Conservation (phyloP, 2,329 filamentous ascomycete genomes). For the Diaporthe eres region DNA sequence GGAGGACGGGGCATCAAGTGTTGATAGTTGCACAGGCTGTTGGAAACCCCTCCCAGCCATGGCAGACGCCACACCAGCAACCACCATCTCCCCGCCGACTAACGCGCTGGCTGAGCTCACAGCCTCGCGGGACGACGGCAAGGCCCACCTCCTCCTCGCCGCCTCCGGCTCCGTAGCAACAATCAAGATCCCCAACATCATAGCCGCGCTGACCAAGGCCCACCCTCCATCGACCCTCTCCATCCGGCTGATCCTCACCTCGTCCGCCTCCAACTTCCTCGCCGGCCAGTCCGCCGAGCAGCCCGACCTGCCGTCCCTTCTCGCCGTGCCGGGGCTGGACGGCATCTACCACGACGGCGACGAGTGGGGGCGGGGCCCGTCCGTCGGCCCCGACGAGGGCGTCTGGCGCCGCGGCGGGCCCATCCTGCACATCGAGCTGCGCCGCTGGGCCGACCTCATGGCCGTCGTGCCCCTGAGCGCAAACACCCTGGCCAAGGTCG, state of each 20-base stretch:
- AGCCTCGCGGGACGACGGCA: slow-evolving; percentile 36
- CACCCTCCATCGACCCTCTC: slow-evolving; percentile 69
- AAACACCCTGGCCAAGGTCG: slow-evolving; percentile 89
- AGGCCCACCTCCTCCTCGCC: slow-evolving; percentile 41
- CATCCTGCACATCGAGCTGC: slow-evolving; percentile 92
- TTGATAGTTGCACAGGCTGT: not conserved
- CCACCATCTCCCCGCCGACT: not conserved
- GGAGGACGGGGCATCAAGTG: not conserved
- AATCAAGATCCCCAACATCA: slow-evolving; percentile 83
- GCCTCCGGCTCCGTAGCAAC: slow-evolving; percentile 77
- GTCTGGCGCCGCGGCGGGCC: slow-evolving; percentile 84
- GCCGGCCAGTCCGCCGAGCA: slow-evolving; percentile 83
- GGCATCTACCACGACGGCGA: slow-evolving; percentile 86
- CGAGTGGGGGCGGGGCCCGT: slow-evolving; percentile 73
- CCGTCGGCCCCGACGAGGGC: slow-evolving; percentile 57
- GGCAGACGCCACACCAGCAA: slow-evolving; percentile 11
- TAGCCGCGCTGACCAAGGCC: slow-evolving; percentile 65
- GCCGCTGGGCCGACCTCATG: slow-evolving; percentile 84
- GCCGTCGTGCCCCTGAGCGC: slow-evolving; percentile 86
- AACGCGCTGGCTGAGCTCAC: slow-evolving; percentile 34
- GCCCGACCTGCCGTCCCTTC: slow-evolving; percentile 74
- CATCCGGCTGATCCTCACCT: slow-evolving; percentile 87
- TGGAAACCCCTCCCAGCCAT: not conserved
- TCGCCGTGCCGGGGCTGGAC: slow-evolving; percentile 78
- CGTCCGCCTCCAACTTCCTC: slow-evolving; percentile 82